Evolutionary conservation across 345 rosid genomes (phyloP), one percentile per base, ranked within the genome.

Genomic region (Arabidopsis suecica): DNA sequence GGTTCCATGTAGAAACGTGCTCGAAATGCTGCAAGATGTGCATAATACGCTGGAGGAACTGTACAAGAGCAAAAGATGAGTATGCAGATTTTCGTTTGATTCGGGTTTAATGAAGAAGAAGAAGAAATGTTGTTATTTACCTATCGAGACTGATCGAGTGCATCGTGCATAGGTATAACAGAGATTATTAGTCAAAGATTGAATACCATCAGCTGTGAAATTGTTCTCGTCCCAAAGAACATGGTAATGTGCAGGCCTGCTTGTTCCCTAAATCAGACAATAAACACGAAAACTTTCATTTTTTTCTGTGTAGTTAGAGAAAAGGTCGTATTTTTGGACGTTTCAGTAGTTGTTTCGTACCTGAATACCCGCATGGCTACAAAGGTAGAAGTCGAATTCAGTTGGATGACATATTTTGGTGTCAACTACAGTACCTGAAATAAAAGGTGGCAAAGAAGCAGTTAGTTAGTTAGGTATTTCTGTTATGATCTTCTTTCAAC

Each of bases 321-420:
- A 38, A 60, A 10, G 16, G 88, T 49, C 84, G 76, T 59, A 85
- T 80, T 3, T 89, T 83, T 3, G 83, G 87, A 90, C 30, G 13
- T 57, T 13, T 28, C 14, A 8, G 83, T 63, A 25, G 67, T 68
- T 10, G 25, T 3, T 41, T 64, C 2, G 18, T 79, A 93, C 99
- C 99, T 93, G 99, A 78, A 95, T 88, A 32, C 99, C 98, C 33
- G 99, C 99, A 62, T 95, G 99, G 74, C 99, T 95, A 81, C 99
- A 95, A 33, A 95, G 97, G 77, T 95, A 95, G 72, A 95, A 95
- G 69, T 95, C 98, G 54, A 95, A 95, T 62, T 95, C 99, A 2
- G 96, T 85, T 16, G 99, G 98, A 88, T 95, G 99, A 61, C 99
- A 95, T 73, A 95, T 95, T 66, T 87, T 95, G 3, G 96, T 72